Evolutionary conservation across 139 green algal genomes (phyloP).

Genomic region (Chlamydomonas applanata): DNA sequence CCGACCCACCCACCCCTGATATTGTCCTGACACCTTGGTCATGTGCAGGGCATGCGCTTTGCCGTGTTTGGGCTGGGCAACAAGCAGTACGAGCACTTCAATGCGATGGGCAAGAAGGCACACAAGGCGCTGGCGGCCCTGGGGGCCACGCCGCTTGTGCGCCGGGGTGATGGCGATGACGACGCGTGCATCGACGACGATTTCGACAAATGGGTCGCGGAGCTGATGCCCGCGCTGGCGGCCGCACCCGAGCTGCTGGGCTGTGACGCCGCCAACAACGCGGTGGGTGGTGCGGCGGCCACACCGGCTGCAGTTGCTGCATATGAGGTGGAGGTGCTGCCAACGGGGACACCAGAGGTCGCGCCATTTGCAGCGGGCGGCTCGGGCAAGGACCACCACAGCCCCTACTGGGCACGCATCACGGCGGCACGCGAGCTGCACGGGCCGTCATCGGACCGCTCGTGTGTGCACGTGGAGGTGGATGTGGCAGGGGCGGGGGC

Average conservation of each 20-base stretch:
- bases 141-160: slow-evolving; percentile 54
- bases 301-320: slow-evolving; percentile 21
- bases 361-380: slow-evolving; percentile 28
- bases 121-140: slow-evolving; percentile 65
- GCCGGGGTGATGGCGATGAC: slow-evolving; percentile 86
- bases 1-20: too few relatives aligned
- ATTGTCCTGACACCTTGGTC: too few relatives aligned
- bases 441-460: slow-evolving; percentile 64
- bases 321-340: slow-evolving; percentile 54
- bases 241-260: slow-evolving; percentile 39
- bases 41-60: slow-evolving; percentile 62
- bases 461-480: slow-evolving; percentile 93
- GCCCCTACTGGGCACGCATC: slow-evolving; percentile 59
- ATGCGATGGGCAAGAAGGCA: slow-evolving; percentile 77
- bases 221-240: slow-evolving; percentile 67
- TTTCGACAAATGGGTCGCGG: slow-evolving; percentile 83
- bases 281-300: not conserved
- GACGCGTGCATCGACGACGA: slow-evolving; percentile 89
- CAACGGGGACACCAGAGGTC: slow-evolving; percentile 7
- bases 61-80: slow-evolving; percentile 96
- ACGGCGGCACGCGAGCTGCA: slow-evolving; percentile 81
- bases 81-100: slow-evolving; percentile 98
- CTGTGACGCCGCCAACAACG: slow-evolving; percentile 18
- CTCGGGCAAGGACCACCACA: slow-evolving; percentile 41
- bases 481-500: slow-evolving; percentile 46